Evolutionary conservation across 192 early-diverging fungal genomes (phyloP), one percentile per base, ranked within the genome.

Genomic region (Coemansia sp.): DNA sequence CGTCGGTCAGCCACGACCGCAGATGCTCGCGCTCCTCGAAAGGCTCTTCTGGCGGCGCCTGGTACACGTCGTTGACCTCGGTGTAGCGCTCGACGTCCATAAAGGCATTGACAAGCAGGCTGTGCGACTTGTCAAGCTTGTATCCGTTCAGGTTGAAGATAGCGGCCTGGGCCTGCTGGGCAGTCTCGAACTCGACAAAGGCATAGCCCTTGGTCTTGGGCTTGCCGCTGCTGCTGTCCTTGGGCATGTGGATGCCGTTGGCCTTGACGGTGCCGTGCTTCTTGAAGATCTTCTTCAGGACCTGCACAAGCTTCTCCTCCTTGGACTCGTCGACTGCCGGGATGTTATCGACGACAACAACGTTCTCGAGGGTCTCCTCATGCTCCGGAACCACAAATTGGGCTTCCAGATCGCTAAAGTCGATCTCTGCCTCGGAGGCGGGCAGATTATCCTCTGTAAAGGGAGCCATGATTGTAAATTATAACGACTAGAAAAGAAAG

Each of bases 321-420:
- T 97, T 99, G 66, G 72, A 63, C 56, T 86, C 85, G 39, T 95
- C 93, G 30, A 97, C 92, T 23, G 91, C 67, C 16, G 97, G 97
- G 34, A 89, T 85, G 64, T 93, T 91, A 78, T 99, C 95, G 32
- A 99, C 88, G 11, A 99, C 91, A 29, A 99, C 85, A 30, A 97
- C 84, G 61, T 75, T 84, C 54, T 91, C 87, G n/a, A 87, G 86
- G 39, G 86, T 86, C 70, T 89, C 85, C 62, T 88, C 87, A n/a
- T 87, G 86, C 67, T 85, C 83, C n/a, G 91, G 88, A 58, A 86
- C 62, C 6, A 85, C 83, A 60, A 94, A 84, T 47, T 75, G 67
- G 28, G 84, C 72, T 60, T 87, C 90, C 61, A 99, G 89, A 78
- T 99, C 97, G 54, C 83, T 82, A 72, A 91, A 99, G 78, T 99